Percentiles rank a stretch among this genome's conserved stretches.
Conservation (phyloP, 1,284 basidiomycete species). For the Papiliotrema terrestris region DNA sequence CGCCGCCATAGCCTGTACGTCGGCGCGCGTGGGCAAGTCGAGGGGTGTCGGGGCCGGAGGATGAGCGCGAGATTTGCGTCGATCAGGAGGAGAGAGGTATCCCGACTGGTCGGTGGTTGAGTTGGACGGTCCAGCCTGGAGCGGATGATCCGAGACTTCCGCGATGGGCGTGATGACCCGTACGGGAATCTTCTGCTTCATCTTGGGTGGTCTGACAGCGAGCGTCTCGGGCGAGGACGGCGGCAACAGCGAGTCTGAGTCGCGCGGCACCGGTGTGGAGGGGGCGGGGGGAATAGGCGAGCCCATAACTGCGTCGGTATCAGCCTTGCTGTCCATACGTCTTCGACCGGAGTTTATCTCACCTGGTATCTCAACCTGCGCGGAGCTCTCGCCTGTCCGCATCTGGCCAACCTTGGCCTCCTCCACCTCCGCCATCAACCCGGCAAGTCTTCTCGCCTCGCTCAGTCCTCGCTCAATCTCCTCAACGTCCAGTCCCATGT, state of each 20-base stretch:
- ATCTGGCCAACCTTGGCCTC: constrained; percentile 13
- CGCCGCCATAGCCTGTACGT: constrained; percentile 49
- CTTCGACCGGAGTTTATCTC: constrained; percentile 7
- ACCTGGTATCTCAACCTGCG: constrained; percentile 42
- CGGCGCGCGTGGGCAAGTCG: constrained; percentile 49
- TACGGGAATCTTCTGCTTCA: constrained; percentile 24
- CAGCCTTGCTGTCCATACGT: neutral
- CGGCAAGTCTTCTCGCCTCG: constrained; percentile 34
- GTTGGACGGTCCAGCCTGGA: constrained; percentile 10
- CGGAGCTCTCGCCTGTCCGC: constrained; percentile 27
- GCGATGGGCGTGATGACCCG: constrained; percentile 35
- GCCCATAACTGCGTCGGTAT: constrained; percentile 19
- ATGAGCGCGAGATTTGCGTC: constrained; percentile 12
- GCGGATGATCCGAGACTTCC: constrained; percentile 32
- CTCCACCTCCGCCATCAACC: constrained; percentile 27
- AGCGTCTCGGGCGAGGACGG: constrained; percentile 39
- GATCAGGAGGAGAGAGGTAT: constrained; percentile 39
- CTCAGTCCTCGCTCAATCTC: constrained; percentile 41
- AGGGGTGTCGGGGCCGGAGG: constrained; percentile 37
- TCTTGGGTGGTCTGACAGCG: neutral
- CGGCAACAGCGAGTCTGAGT: constrained; percentile 40
- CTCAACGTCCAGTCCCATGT: constrained; percentile 57
- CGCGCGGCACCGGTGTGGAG: constrained; percentile 32
- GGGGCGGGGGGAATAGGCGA: constrained; percentile 30
- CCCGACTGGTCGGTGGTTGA: constrained; percentile 14